Percentiles rank a stretch among this genome's conserved stretches.
Evolutionary conservation across 2,329 filamentous ascomycete species (phyloP).

Genomic region (Colletotrichum sp.): DNA sequence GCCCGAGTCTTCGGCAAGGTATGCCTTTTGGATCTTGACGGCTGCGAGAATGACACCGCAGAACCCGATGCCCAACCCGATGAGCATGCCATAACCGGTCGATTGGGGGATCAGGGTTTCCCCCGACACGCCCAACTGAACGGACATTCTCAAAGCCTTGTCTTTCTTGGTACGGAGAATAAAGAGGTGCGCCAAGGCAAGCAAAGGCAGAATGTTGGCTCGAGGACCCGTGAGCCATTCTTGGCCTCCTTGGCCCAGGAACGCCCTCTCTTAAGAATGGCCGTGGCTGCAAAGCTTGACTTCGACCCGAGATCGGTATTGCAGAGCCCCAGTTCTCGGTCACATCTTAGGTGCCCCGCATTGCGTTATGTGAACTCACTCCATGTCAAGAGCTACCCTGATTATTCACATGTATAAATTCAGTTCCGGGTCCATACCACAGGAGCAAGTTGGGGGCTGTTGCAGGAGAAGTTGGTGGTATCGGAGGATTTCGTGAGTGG

Average conservation of each 20-base stretch:
- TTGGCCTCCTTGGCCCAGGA: not conserved
- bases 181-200: not conserved
- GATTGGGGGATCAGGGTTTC: not conserved
- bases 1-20: not conserved
- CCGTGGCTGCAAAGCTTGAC: not conserved
- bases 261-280: not conserved
- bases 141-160: not conserved
- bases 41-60: not conserved
- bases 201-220: not conserved
- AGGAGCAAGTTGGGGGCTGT: not conserved
- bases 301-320: not conserved
- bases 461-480: not conserved
- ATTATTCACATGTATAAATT: not conserved
- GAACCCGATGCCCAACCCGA: not conserved
- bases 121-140: not conserved
- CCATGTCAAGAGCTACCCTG: not conserved
- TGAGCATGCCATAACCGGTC: not conserved
- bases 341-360: not conserved
- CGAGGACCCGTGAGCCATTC: not conserved
- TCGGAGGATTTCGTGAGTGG: not conserved
- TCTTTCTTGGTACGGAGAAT: not conserved
- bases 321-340: not conserved
- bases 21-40: not conserved
- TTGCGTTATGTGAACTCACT: not conserved
- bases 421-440: not conserved